Percentiles rank a stretch among this genome's conserved stretches.
These are phyloP conservation scores for Penicillium glabrum DNA, from an alignment of 2,329 filamentous ascomycete species.

Conservation along the genomic window DNA sequence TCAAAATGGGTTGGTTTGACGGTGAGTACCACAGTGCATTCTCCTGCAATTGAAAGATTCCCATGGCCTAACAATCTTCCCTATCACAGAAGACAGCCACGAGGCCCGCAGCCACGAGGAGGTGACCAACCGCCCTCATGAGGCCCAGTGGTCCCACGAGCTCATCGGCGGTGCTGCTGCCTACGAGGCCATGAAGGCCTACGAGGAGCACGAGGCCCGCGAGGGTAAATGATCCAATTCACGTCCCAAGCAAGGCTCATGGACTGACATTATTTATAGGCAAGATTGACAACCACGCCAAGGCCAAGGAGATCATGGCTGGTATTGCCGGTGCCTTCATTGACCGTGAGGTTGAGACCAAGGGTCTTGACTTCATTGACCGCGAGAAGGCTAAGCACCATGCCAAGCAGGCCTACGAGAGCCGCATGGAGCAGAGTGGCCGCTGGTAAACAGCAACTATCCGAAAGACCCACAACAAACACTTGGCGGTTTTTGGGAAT, in stretches of 20 bases:
- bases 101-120: slow-evolving; percentile 47
- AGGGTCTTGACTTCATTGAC: slow-evolving; percentile 62
- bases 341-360: slow-evolving; percentile 71
- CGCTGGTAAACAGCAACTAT: slow-evolving; percentile 2
- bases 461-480: not conserved
- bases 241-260: not conserved
- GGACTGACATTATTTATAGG: slow-evolving; percentile 45
- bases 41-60: slow-evolving; percentile 38
- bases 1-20: slow-evolving; percentile 27
- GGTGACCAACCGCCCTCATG: slow-evolving; percentile 39
- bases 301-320: slow-evolving; percentile 75
- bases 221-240: slow-evolving; percentile 54
- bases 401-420: slow-evolving; percentile 36
- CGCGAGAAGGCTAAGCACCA: slow-evolving; percentile 60
- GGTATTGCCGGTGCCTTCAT: slow-evolving; percentile 75
- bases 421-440: slow-evolving; percentile 5
- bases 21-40: slow-evolving; percentile 11
- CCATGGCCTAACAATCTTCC: not conserved
- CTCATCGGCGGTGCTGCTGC: slow-evolving; percentile 72
- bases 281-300: slow-evolving; percentile 66
- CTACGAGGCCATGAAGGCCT: slow-evolving; percentile 78
- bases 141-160: slow-evolving; percentile 70
- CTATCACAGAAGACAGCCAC: slow-evolving; percentile 43
- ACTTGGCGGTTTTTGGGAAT: not conserved
- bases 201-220: slow-evolving; percentile 69